These are phyloP conservation scores for Ostreobium quekettii DNA, from an alignment of 139 green algal species.

Conservation along the genomic window DNA sequence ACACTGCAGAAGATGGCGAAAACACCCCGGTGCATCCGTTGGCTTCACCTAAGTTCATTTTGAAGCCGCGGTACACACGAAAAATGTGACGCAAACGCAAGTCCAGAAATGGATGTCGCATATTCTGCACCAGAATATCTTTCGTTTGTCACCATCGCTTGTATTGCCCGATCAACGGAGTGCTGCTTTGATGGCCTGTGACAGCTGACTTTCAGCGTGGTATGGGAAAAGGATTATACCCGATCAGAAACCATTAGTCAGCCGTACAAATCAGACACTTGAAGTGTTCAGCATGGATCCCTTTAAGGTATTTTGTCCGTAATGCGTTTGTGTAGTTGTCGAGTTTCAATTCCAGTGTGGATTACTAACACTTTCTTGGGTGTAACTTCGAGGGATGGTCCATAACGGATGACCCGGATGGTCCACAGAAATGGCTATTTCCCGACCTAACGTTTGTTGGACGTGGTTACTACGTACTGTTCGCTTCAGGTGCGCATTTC, in stretches of 20 bases:
- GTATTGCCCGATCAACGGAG: too few species aligned
- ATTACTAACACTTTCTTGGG: not conserved
- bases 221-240: not conserved
- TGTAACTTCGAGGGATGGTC: slow-evolving; percentile 8
- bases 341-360: not conserved
- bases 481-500: slow-evolving; percentile 5
- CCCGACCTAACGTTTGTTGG: not conserved
- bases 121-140: not conserved
- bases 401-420: slow-evolving; percentile 13
- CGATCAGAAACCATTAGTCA: not conserved
- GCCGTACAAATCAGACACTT: not conserved
- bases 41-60: too few species aligned
- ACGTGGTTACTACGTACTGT: not conserved
- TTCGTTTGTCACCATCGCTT: too few species aligned
- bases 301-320: not conserved
- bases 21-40: too few species aligned
- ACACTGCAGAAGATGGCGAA: not conserved
- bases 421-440: slow-evolving; percentile 2
- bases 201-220: not conserved
- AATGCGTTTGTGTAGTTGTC: not conserved
- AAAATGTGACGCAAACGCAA: not conserved
- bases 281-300: not conserved
- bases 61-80: too few species aligned
- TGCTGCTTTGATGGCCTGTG: too few species aligned
- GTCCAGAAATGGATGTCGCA: not conserved